A percentile compares a stretch with the other conserved stretches of the same genome.
These are phyloP conservation scores for Tulasnella sp. DNA, from an alignment of 768 basidiomycete genomes.

Conservation along the genomic window DNA sequence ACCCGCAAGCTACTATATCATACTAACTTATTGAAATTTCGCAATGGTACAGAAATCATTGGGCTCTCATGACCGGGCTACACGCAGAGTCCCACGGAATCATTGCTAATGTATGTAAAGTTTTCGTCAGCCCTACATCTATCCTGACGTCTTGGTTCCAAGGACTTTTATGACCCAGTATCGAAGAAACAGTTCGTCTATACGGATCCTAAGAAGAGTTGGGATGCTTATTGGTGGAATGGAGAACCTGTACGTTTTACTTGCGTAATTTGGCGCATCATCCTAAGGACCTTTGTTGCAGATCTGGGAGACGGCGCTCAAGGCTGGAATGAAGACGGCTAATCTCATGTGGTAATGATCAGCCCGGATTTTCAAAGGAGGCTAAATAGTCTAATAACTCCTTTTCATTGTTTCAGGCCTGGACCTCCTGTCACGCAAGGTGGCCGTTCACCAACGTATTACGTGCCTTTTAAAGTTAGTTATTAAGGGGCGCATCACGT, in stretches of 20 bases:
- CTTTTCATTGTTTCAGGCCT: too few relatives aligned
- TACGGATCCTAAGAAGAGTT: conserved; percentile 44
- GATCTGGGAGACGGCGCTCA: conserved; percentile 86
- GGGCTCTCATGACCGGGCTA: conserved; percentile 81
- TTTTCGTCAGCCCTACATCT: not conserved
- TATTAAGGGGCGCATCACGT: not conserved
- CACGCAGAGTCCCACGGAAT: conserved; percentile 86
- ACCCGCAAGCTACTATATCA: not conserved
- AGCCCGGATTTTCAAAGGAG: not conserved
- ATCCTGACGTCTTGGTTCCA: not conserved
- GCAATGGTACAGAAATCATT: conserved; percentile 60
- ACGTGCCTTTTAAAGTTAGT: conserved; percentile 61
- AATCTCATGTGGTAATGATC: conserved; percentile 79
- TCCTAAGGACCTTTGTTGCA: conserved; percentile 23
- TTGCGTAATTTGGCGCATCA: conserved; percentile 1
- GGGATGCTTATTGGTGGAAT: conserved; percentile 69
- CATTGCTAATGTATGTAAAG: conserved; percentile 57
- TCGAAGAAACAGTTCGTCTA: conserved; percentile 56
- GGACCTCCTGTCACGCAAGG: conserved; percentile 61
- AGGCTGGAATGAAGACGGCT: conserved; percentile 59
- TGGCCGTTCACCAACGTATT: conserved; percentile 58
- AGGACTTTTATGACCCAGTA: conserved; percentile 76
- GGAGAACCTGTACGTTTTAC: conserved; percentile 68
- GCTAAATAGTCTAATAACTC: not conserved
- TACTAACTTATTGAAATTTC: not conserved